These are phyloP conservation scores for Aspergillus sp. DNA, from an alignment of 2,329 filamentous ascomycete genomes.

Conservation along the genomic window DNA sequence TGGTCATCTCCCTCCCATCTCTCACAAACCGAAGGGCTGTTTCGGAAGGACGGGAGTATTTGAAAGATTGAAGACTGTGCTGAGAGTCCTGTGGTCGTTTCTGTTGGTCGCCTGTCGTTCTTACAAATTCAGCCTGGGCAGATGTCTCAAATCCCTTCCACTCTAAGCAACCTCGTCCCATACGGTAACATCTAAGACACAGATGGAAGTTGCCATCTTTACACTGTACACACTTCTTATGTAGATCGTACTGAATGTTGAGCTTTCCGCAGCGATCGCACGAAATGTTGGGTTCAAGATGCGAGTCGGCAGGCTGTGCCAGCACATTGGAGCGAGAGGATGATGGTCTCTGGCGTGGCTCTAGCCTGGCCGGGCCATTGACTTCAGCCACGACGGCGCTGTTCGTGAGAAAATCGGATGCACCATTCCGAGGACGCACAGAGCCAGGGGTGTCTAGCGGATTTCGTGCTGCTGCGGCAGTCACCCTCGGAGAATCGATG, in stretches of 20 bases:
- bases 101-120: slow-evolving; percentile 30
- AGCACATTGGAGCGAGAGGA: slow-evolving; percentile 30
- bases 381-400: slow-evolving; percentile 17
- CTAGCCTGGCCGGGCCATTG: slow-evolving; percentile 18
- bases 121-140: slow-evolving; percentile 69
- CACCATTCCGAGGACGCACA: neutral
- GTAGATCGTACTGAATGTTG: slow-evolving; percentile 80
- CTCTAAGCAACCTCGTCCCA: slow-evolving; percentile 73
- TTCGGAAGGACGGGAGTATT: slow-evolving; percentile 32
- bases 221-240: slow-evolving; percentile 79
- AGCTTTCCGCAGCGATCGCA: slow-evolving; percentile 70
- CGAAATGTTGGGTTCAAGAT: slow-evolving; percentile 68
- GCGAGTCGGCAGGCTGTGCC: slow-evolving; percentile 41
- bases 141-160: slow-evolving; percentile 85
- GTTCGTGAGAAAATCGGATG: slow-evolving; percentile 4
- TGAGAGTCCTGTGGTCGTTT: slow-evolving; percentile 33
- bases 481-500: slow-evolving; percentile 24
- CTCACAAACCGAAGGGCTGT: slow-evolving; percentile 26
- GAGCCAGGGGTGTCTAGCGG: slow-evolving; percentile 13
- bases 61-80: slow-evolving; percentile 50
- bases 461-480: slow-evolving; percentile 18
- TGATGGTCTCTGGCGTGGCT: slow-evolving; percentile 30
- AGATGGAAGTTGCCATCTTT: slow-evolving; percentile 71
- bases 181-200: slow-evolving; percentile 77
- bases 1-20: slow-evolving; percentile 55